Evolutionary conservation across 495 filamentous ascomycete genomes (phyloP).

Genomic region (Astrothelium subdiscretum): DNA sequence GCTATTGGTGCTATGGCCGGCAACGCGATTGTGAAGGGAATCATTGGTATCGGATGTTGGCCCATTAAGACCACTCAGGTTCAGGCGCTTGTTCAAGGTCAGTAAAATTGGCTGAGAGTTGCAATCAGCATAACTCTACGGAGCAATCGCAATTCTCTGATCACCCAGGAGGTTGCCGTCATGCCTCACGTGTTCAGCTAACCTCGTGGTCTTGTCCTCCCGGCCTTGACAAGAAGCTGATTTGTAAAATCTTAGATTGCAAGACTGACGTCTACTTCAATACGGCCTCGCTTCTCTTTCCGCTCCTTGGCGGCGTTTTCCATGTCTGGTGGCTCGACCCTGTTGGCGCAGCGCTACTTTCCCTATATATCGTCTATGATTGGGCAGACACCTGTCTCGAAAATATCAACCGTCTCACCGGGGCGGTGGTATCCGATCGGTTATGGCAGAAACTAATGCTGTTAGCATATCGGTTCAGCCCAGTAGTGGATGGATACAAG

Average conservation of each 20-base stretch:
- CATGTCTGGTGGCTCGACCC: constrained; percentile 41
- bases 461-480: constrained; percentile 34
- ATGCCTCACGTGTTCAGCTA: too few species aligned
- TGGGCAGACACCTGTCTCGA: constrained; percentile 36
- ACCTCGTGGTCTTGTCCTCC: too few species aligned
- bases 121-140: too few species aligned
- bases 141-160: too few species aligned
- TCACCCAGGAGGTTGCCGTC: too few species aligned
- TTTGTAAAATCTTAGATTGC: constrained; percentile 23
- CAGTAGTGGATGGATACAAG: constrained; percentile 37
- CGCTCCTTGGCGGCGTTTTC: constrained; percentile 30
- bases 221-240: background rate
- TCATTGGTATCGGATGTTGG: constrained; percentile 35
- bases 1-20: constrained; percentile 33
- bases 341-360: constrained; percentile 33
- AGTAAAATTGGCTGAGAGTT: background rate
- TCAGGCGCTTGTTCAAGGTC: constrained; percentile 37
- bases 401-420: constrained; percentile 35
- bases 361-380: constrained; percentile 39
- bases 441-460: constrained; percentile 34
- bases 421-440: constrained; percentile 24
- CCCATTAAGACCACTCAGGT: constrained; percentile 40
- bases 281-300: constrained; percentile 38
- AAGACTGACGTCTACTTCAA: constrained; percentile 43
- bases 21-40: constrained; percentile 35